Conservation (phyloP, 1,139 yeast genomes). For the Yamadazyma kanchanaburiensis region DNA sequence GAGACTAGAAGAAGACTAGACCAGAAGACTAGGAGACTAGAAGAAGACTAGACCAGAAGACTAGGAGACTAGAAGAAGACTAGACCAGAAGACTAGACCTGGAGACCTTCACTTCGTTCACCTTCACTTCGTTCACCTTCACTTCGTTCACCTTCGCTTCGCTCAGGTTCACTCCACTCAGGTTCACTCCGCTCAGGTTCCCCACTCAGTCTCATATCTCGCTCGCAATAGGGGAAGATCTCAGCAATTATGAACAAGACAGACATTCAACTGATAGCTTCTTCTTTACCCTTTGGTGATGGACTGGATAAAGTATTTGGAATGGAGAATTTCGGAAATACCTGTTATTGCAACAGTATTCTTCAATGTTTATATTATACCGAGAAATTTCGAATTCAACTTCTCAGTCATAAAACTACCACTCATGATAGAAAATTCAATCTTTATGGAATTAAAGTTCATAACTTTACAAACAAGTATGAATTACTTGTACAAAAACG, state of each 20-base stretch:
- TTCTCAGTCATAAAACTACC: conserved; percentile 34
- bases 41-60: too few species aligned
- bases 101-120: too few species aligned
- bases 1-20: too few species aligned
- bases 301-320: conserved; percentile 80
- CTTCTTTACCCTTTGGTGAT: conserved; percentile 48
- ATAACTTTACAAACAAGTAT: conserved; percentile 44
- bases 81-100: too few species aligned
- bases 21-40: too few species aligned
- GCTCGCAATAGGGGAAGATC: too few species aligned
- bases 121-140: too few species aligned
- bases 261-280: conserved; percentile 5
- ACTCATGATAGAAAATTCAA: conserved; percentile 36
- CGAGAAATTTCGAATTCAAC: conserved; percentile 58
- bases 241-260: conserved; percentile 5
- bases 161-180: too few species aligned
- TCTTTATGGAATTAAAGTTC: conserved; percentile 43
- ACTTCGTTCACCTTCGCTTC: too few species aligned
- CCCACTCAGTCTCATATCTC: too few species aligned
- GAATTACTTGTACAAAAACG: conserved; percentile 39
- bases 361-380: conserved; percentile 84
- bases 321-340: conserved; percentile 92
- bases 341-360: conserved; percentile 92
- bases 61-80: too few species aligned
- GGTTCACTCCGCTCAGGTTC: too few species aligned